Conservation (phyloP, 352 stramenopile species). For the Pythium biforme region DNA sequence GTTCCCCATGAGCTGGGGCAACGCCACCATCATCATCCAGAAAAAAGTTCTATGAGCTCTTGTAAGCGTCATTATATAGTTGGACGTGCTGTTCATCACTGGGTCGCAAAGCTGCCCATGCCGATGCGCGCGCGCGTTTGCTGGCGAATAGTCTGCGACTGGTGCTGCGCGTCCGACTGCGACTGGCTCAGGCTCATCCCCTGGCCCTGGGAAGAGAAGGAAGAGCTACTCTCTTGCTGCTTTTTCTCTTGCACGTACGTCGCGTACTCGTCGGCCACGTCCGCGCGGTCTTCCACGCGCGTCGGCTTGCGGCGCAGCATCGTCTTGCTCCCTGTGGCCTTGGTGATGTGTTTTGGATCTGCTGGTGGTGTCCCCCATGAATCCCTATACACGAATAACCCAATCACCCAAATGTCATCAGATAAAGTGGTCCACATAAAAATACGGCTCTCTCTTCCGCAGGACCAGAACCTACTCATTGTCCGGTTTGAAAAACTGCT, state of each 20-base stretch:
- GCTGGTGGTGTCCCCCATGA: too few relatives aligned
- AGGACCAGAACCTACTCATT: background rate
- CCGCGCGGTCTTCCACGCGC: constrained; percentile 61
- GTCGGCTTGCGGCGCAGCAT: constrained; percentile 65
- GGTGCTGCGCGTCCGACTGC: constrained; percentile 13
- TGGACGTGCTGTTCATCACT: constrained; percentile 5
- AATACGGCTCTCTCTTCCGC: constrained; percentile 4
- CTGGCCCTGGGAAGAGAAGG: background rate
- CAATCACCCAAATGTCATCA: background rate
- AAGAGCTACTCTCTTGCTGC: background rate
- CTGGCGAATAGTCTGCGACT: constrained; percentile 14
- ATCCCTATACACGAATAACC: constrained; percentile 4
- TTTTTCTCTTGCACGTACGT: constrained; percentile 60
- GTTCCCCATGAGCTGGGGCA: constrained; percentile 67
- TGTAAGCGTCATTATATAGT: too few relatives aligned
- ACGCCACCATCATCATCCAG: constrained; percentile 59
- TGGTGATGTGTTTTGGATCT: background rate
- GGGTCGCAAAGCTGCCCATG: constrained; percentile 10
- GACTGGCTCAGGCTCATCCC: background rate
- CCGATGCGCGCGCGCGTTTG: constrained; percentile 25
- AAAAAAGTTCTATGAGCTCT: constrained; percentile 49
- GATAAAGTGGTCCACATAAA: constrained; percentile 8
- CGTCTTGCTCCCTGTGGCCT: background rate
- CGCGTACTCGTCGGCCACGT: constrained; percentile 75
- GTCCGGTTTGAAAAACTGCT: background rate